Conservation (phyloP, 805 yeast species). For the Kuraishia borneana region DNA sequence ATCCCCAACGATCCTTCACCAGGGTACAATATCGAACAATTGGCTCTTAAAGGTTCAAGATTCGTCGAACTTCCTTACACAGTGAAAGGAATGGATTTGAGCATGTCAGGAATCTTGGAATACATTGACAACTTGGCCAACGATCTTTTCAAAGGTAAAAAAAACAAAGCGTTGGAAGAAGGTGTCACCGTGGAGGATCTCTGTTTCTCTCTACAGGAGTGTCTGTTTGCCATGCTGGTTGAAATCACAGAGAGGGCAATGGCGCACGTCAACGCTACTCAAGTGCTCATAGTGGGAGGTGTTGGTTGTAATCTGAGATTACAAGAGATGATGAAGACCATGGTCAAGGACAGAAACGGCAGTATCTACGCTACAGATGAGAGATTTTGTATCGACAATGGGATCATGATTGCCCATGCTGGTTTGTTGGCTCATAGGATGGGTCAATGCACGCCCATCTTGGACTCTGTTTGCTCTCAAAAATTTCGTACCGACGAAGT, state of each 20-base stretch:
- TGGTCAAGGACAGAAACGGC: conserved; percentile 87
- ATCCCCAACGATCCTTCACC: conserved; percentile 95
- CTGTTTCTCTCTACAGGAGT: conserved; percentile 89
- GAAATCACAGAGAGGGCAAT: conserved; percentile 97
- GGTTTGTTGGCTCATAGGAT: conserved; percentile 79
- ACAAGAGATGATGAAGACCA: conserved; percentile 93
- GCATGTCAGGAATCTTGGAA: conserved; percentile 93
- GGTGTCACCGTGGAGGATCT: conserved; percentile 72
- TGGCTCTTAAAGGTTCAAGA: conserved; percentile 63
- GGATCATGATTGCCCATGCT: conserved; percentile 98
- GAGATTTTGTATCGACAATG: conserved; percentile 93
- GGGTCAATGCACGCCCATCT: conserved; percentile 53
- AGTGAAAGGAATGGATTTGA: conserved; percentile 96
- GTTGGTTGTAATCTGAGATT: conserved; percentile 92
- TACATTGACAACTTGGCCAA: conserved; percentile 72
- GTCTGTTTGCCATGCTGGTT: conserved; percentile 89
- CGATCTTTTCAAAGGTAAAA: conserved; percentile 44
- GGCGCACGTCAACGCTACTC: conserved; percentile 89
- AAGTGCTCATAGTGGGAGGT: conserved; percentile 94
- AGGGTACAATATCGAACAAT: conserved; percentile 91
- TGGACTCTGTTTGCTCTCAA: conserved; percentile 81
- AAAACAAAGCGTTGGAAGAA: conserved; percentile 32
- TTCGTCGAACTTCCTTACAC: conserved; percentile 84
- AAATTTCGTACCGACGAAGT: conserved; percentile 94
- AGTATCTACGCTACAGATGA: conserved; percentile 93